Percentiles rank a stretch among this genome's conserved stretches.
Evolutionary conservation across 1,139 yeast species (phyloP).

Genomic region (Sugiyamaella neomexicana): DNA sequence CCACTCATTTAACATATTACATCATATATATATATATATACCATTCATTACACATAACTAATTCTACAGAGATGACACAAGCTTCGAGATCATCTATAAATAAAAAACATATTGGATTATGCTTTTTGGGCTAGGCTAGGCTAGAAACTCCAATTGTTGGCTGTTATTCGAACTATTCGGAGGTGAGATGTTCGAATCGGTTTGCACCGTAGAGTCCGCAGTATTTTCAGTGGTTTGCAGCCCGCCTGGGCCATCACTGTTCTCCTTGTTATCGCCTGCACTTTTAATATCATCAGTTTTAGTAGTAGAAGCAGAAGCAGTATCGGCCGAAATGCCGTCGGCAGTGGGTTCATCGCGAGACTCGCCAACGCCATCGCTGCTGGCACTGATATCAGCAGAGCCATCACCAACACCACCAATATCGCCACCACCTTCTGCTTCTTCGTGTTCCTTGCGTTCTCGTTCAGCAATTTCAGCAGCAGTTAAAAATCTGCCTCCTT

Average conservation of each 20-base stretch:
- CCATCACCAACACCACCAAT: not conserved
- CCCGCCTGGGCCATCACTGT: not conserved
- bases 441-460: constrained; percentile 53
- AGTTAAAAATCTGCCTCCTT: constrained; percentile 94
- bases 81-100: constrained; percentile 10
- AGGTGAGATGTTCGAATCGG: not conserved
- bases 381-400: not conserved
- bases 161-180: not conserved
- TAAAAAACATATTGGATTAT: not conserved
- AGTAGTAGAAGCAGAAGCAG: not conserved
- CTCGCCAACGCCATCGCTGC: no score
- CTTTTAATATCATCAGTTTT: not conserved
- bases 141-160: constrained; percentile 3
- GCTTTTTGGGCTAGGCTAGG: not conserved
- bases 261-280: not conserved
- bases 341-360: not conserved
- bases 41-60: constrained; percentile 18
- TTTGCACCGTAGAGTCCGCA: constrained; percentile 6
- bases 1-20: constrained; percentile 13
- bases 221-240: not conserved
- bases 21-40: not conserved
- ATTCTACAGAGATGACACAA: constrained; percentile 14
- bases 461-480: constrained; percentile 95
- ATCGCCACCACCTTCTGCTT: constrained; percentile 17
- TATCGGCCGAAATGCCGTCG: no score